Percentiles rank a stretch among this genome's conserved stretches.
phyloP scores from a whole-genome alignment of 1,284 basidiomycete species.

The Puccinia coronata region DNA sequence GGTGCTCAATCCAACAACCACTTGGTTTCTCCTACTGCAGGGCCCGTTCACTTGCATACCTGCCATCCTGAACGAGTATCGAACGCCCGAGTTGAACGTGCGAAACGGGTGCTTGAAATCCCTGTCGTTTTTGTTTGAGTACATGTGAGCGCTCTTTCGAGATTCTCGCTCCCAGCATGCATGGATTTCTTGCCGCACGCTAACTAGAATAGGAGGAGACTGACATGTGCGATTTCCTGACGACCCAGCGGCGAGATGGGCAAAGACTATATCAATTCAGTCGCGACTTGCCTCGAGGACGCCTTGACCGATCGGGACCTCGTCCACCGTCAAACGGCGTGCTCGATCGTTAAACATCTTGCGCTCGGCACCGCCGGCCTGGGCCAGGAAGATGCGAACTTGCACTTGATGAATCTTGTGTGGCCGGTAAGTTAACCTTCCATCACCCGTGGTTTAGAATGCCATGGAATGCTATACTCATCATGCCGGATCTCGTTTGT shows the following conservation, averaged over 20 bases:
- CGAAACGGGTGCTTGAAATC: constrained; percentile 99
- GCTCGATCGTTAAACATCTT: constrained; percentile 98
- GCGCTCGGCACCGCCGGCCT: constrained; percentile 95
- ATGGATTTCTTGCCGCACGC: not conserved
- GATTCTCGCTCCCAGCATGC: too few relatives aligned
- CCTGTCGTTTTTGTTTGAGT: constrained; percentile 97
- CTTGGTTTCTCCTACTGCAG: not conserved
- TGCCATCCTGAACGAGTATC: constrained; percentile 97
- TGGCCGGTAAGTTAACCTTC: constrained; percentile 70
- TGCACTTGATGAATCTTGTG: constrained; percentile 95
- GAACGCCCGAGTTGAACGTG: constrained; percentile 91
- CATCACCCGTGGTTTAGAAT: not conserved
- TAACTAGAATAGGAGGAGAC: not conserved
- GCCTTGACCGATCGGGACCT: constrained; percentile 96
- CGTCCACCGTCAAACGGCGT: constrained; percentile 96
- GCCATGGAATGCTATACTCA: not conserved
- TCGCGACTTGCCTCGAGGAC: constrained; percentile 96
- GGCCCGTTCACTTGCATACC: constrained; percentile 94
- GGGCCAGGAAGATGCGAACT: constrained; percentile 95
- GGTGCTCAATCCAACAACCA: constrained; percentile 59
- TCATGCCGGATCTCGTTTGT: not conserved
- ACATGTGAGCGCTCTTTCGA: constrained; percentile 65
- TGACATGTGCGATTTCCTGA: not conserved
- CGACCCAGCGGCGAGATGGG: constrained; percentile 78
- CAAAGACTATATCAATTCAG: constrained; percentile 95